phyloP scores from a whole-genome alignment of 805 yeast genomes.

The Lipomyces orientalis region DNA sequence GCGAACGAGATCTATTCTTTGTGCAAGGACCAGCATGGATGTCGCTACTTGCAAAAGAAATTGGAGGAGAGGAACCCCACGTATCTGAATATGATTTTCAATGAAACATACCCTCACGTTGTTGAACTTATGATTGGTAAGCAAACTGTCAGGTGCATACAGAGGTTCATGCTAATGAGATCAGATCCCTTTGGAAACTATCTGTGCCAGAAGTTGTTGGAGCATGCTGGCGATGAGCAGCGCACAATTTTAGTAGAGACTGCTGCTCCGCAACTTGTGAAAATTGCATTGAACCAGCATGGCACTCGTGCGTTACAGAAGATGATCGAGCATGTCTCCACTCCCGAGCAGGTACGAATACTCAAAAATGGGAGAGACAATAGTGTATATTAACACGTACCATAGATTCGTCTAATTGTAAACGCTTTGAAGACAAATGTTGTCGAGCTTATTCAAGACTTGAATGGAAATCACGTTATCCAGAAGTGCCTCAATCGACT shows the following conservation, averaged over 20 bases:
- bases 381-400: not conserved
- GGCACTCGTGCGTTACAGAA: constrained; percentile 96
- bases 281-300: constrained; percentile 89
- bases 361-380: not conserved
- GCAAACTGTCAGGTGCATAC: not conserved
- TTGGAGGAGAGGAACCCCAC: constrained; percentile 57
- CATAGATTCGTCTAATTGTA: constrained; percentile 59
- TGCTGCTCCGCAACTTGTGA: constrained; percentile 73
- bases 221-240: constrained; percentile 71
- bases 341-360: constrained; percentile 61
- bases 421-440: constrained; percentile 69
- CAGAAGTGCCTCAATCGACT: constrained; percentile 87
- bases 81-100: constrained; percentile 63
- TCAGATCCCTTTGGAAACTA: constrained; percentile 96
- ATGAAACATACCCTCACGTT: constrained; percentile 76
- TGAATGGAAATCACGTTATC: constrained; percentile 96
- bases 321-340: constrained; percentile 78
- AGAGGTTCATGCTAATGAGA: not conserved
- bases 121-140: constrained; percentile 77
- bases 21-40: constrained; percentile 96
- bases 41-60: constrained; percentile 88
- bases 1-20: constrained; percentile 69
- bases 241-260: constrained; percentile 69
- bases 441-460: constrained; percentile 79
- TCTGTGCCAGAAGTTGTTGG: constrained; percentile 86